phyloP scores from a whole-genome alignment of 768 basidiomycete genomes.

The Dentipellis sp. region DNA sequence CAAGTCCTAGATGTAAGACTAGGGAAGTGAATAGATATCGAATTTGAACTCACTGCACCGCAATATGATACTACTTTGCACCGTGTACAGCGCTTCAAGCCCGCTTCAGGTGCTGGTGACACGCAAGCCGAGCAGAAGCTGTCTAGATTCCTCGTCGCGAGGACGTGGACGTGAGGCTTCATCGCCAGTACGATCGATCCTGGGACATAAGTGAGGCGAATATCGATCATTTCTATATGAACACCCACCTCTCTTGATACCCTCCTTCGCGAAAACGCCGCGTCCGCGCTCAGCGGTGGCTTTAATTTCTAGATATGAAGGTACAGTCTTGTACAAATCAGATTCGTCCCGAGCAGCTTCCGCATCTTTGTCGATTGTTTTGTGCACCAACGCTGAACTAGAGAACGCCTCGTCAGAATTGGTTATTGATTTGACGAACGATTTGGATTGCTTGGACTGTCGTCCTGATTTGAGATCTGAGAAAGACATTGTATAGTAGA shows the following conservation, averaged over 20 bases:
- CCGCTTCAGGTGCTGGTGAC: slow-evolving; percentile 23
- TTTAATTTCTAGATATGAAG: slow-evolving; percentile 3
- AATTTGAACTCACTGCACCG: slow-evolving; percentile 34
- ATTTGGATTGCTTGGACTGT: slow-evolving; percentile 7
- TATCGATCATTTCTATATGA: background rate
- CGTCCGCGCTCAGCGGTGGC: slow-evolving; percentile 6
- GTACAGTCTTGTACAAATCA: slow-evolving; percentile 5
- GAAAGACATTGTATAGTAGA: slow-evolving; percentile 3
- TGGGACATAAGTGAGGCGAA: slow-evolving; percentile 19
- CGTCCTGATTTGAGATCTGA: slow-evolving; percentile 5
- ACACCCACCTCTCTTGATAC: slow-evolving; percentile 5
- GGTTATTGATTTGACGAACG: slow-evolving; percentile 4
- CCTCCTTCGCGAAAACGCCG: slow-evolving; percentile 15
- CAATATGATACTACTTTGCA: slow-evolving; percentile 76
- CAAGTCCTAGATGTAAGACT: background rate
- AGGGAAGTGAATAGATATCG: background rate
- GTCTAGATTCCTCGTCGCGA: slow-evolving; percentile 55
- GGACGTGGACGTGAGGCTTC: slow-evolving; percentile 50
- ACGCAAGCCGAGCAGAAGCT: slow-evolving; percentile 66
- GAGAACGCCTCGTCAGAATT: background rate
- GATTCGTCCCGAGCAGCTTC: background rate
- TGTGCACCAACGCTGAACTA: background rate
- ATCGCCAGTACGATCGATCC: slow-evolving; percentile 51
- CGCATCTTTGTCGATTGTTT: background rate
- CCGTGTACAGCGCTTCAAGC: slow-evolving; percentile 61